A percentile compares a stretch with the other conserved stretches of the same genome.
Conservation (phyloP, 208 protist species). For the Acanthamoeba healyi region DNA sequence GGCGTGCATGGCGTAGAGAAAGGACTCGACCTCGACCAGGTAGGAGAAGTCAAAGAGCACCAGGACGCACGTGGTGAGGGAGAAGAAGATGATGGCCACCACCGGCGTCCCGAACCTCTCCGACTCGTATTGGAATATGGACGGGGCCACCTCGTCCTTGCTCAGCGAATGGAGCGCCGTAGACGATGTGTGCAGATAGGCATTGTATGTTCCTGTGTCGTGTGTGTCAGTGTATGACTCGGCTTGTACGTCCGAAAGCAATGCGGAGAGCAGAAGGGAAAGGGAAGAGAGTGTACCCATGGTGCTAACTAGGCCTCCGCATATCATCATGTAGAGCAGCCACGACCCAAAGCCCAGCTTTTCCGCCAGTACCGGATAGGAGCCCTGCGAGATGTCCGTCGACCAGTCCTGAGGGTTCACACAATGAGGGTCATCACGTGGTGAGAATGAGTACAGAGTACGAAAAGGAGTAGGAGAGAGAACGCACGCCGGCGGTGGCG, state of each 20-base stretch:
- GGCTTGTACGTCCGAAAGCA: neutral
- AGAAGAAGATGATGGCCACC: constrained; percentile 52
- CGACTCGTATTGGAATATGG: constrained; percentile 38
- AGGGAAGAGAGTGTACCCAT: neutral
- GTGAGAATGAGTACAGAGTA: neutral
- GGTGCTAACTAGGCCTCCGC: constrained; percentile 7
- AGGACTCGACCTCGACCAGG: constrained; percentile 68
- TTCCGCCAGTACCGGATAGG: constrained; percentile 43
- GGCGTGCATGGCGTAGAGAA: constrained; percentile 57
- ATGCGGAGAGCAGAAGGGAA: neutral
- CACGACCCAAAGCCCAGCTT: constrained; percentile 49
- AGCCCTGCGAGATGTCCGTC: constrained; percentile 33
- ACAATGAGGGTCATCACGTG: neutral
- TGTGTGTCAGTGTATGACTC: too few relatives aligned
- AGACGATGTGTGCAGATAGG: constrained; percentile 64
- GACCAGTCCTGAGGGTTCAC: constrained; percentile 22
- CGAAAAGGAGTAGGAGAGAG: neutral
- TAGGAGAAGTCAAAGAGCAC: constrained; percentile 64
- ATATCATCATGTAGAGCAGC: constrained; percentile 53
- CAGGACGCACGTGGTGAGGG: constrained; percentile 58
- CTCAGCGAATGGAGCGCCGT: constrained; percentile 60
- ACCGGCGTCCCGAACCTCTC: neutral
- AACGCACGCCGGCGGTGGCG: neutral
- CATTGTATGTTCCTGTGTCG: constrained; percentile 24
- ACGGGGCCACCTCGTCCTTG: constrained; percentile 46